phyloP scores from a whole-genome alignment of 306 rosid genomes.

The Gastrolobium villosum region DNA sequence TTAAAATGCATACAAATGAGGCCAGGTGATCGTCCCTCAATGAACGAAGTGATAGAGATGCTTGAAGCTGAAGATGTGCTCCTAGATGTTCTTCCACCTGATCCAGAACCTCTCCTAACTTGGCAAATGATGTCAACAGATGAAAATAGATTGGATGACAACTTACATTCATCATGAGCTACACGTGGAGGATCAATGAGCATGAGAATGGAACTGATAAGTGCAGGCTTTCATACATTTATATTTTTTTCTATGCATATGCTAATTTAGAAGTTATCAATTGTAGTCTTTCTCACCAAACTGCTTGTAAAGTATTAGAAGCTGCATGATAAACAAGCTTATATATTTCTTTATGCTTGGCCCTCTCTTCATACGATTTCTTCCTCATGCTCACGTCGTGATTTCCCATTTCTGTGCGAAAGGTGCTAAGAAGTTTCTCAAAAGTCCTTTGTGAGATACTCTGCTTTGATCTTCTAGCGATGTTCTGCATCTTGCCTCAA shows the following conservation, averaged over 20 bases:
- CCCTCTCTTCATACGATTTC: conserved; percentile 67
- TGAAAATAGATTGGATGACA: neutral
- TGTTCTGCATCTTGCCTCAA: too few species aligned
- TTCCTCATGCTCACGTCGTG: conserved; percentile 42
- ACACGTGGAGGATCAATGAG: neutral
- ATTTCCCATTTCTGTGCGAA: too few species aligned
- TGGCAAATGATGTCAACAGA: conserved; percentile 19
- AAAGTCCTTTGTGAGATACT: too few species aligned
- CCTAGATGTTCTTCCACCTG: conserved; percentile 10
- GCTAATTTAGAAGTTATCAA: neutral
- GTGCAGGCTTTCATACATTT: neutral
- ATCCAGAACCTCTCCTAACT: neutral
- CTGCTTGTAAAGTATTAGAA: conserved; percentile 64
- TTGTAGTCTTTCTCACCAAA: conserved; percentile 28
- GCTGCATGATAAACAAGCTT: conserved; percentile 64
- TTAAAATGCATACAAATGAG: conserved; percentile 34
- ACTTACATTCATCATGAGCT: neutral
- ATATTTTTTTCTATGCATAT: neutral
- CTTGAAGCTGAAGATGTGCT: conserved; percentile 27
- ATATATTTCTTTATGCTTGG: conserved; percentile 64
- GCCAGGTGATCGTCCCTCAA: conserved; percentile 19
- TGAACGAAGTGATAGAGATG: conserved; percentile 36
- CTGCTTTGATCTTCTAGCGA: too few species aligned
- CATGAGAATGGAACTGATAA: neutral
- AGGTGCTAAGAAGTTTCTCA: too few species aligned